These are phyloP conservation scores for Tylopilus orsonianus DNA, from an alignment of 1,284 basidiomycete species.

Conservation along the genomic window DNA sequence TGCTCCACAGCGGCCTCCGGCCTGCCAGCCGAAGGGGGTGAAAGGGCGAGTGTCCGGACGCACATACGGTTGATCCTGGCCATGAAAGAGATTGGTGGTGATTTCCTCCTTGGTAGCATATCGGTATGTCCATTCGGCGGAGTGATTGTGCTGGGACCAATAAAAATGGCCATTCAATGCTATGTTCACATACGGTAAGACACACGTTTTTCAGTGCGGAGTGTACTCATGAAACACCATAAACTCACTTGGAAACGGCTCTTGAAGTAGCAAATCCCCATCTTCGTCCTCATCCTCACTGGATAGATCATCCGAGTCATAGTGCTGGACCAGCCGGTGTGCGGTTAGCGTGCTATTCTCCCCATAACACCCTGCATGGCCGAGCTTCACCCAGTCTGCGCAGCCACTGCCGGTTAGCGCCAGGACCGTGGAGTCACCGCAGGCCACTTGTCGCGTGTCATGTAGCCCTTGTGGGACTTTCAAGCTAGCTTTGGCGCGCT, in stretches of 20 bases:
- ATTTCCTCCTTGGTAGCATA: conserved; percentile 34
- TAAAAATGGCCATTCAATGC: conserved; percentile 30
- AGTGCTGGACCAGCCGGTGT: background rate
- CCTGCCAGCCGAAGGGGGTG: background rate
- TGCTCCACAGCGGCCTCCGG: conserved; percentile 2
- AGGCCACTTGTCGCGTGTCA: conserved; percentile 1
- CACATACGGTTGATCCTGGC: conserved; percentile 17
- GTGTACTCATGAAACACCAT: background rate
- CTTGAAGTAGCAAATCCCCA: conserved; percentile 4
- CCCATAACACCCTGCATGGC: conserved; percentile 1
- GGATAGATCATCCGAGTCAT: conserved; percentile 5
- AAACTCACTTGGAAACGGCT: conserved; percentile 31
- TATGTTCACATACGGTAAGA: conserved; percentile 6
- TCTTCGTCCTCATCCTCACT: conserved; percentile 25
- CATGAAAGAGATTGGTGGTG: conserved; percentile 26
- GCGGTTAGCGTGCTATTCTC: background rate
- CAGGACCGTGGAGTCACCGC: background rate
- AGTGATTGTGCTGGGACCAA: conserved; percentile 2
- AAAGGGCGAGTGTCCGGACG: background rate
- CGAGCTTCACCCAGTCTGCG: background rate
- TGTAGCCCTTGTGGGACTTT: background rate
- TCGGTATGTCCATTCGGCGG: conserved; percentile 30
- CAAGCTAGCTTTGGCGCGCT: conserved; percentile 18
- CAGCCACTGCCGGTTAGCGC: background rate
- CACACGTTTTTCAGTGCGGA: conserved; percentile 13